A percentile compares a stretch with the other conserved stretches of the same genome.
Evolutionary conservation across 352 stramenopile genomes (phyloP).

Genomic region (Globisporangium emineosum): DNA sequence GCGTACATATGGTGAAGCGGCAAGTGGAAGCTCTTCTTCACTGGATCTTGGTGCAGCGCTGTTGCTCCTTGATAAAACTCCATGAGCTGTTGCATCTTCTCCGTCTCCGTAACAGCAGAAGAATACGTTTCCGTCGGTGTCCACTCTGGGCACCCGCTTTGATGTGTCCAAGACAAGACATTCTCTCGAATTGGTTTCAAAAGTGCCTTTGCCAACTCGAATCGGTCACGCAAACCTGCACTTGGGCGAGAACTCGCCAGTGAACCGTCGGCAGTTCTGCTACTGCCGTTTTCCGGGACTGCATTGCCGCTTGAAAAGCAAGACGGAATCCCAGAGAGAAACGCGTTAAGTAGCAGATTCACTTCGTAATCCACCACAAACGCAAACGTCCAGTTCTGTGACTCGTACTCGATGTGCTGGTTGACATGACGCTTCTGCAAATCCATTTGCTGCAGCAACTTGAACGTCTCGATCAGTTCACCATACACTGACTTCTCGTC

Average conservation of each 20-base stretch:
- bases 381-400: conserved; percentile 78
- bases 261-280: conserved; percentile 28
- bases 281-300: conserved; percentile 22
- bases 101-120: conserved; percentile 10
- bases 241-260: conserved; percentile 14
- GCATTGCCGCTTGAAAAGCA: conserved; percentile 34
- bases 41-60: conserved; percentile 23
- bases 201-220: conserved; percentile 41
- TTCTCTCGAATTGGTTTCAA: conserved; percentile 35
- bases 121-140: conserved; percentile 10
- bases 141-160: conserved; percentile 37
- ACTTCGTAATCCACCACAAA: conserved; percentile 85
- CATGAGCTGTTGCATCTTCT: conserved; percentile 25
- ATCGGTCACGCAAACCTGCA: conserved; percentile 17
- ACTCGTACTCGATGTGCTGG: conserved; percentile 82
- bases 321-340: conserved; percentile 52
- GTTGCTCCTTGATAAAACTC: conserved; percentile 40
- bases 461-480: conserved; percentile 57
- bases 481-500: conserved; percentile 43
- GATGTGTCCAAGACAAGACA: conserved; percentile 31
- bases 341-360: conserved; percentile 68
- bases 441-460: conserved; percentile 79
- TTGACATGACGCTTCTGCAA: conserved; percentile 62
- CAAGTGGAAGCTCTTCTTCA: conserved; percentile 68
- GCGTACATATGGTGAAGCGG: conserved; percentile 79